These are phyloP conservation scores for Heliamphora pulchella DNA, from an alignment of 179 eudicot genomes.

Conservation along the genomic window DNA sequence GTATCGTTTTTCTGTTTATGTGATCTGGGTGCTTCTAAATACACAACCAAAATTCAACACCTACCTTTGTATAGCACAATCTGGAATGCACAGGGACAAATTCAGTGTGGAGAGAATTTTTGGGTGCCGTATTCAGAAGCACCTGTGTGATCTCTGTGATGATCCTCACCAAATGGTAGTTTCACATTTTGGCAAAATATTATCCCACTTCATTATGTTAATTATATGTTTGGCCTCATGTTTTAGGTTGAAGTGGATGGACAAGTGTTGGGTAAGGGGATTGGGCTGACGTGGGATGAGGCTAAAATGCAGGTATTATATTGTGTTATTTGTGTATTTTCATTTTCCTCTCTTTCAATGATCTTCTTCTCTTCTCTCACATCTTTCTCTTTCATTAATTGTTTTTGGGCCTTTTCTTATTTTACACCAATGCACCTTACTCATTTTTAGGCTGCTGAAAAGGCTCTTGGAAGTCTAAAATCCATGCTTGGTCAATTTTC, in stretches of 20 bases:
- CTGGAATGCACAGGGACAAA: no score
- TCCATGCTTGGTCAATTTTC: conserved; percentile 48
- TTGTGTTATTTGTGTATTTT: conserved; percentile 9
- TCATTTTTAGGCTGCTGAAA: conserved; percentile 65
- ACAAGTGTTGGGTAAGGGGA: conserved; percentile 65
- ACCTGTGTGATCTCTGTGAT: no score
- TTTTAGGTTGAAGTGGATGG: conserved; percentile 79
- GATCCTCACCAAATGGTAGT: no score
- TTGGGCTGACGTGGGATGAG: conserved; percentile 72
- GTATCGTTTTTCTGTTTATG: no score
- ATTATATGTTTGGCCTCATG: conserved; percentile 8
- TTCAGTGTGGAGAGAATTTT: no score
- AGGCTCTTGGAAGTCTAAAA: conserved; percentile 52
- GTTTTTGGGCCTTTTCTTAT: not conserved
- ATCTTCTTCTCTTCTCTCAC: not conserved
- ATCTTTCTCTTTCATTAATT: not conserved
- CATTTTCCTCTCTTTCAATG: not conserved
- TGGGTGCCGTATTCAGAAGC: no score
- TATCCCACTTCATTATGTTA: not conserved
- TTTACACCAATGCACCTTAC: not conserved
- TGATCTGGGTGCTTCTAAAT: no score
- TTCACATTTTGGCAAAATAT: no score
- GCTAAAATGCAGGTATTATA: conserved; percentile 61
- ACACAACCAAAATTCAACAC: no score
- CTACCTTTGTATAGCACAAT: no score